Base-by-base conservation (phyloP, 352 stramenopile species). In the Chrysophaeum taylorii region DNA sequence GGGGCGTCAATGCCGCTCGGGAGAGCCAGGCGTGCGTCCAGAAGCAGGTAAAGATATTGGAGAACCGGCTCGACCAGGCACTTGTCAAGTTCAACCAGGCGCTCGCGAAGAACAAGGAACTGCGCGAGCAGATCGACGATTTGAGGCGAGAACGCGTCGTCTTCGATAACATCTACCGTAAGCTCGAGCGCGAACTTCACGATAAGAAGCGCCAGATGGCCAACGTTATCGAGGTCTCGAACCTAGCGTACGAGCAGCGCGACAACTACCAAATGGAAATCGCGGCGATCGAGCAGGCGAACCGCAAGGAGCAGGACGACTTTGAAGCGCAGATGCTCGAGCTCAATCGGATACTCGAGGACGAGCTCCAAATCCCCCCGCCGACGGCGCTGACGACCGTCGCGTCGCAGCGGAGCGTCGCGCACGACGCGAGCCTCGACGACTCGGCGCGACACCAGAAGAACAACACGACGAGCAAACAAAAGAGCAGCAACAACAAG, bases 81-180 rank as follows among this genome's bases (percentile, higher is more conserved):
- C 80, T 97, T 21, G 80, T 96, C 37, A 97, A 97, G 76, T 97
- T 97, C 70, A 98, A 98, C 76, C 91, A 97, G 74, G 87, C 87
- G 50, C 82, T 97, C 9, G 88, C 89, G 18, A 79, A 91, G 39
- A 97, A 97, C 76, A 96, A 96, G 73, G 74, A 83, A 29, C 70
- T 96, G 33, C 80, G 89, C 14, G 83, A 95, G 73, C 81, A 96
- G 63, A 97, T 97, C 73, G 91, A 98, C 77, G 89, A 94, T 68
- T 75, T 97, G 57, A 81, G 92, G 33, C 82, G 88, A 21, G 91
- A 98, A 75, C 84, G 92, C 48, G 88, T 96, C 1, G 86, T 95
- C 29, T 97, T 96, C 76, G 92, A 97, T 70, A 91, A 90, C 42
- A 95, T 97, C 72, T 97, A 97, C 70, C 80, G 79, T 38, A 89